These are phyloP conservation scores for Russula sp. DNA, from an alignment of 768 basidiomycete species.

Conservation along the genomic window DNA sequence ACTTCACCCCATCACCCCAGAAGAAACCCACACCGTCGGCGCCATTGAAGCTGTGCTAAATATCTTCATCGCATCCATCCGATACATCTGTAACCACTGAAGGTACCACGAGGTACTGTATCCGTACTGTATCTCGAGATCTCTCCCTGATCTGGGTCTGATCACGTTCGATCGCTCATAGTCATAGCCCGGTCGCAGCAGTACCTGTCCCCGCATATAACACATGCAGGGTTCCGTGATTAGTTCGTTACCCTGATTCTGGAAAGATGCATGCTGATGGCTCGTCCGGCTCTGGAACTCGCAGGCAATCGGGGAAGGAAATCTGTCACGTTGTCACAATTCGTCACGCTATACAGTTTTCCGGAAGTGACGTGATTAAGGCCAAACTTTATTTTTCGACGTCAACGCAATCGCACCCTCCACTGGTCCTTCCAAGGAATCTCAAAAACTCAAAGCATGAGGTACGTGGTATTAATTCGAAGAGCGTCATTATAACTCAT, in stretches of 20 bases:
- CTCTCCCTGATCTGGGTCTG: background rate
- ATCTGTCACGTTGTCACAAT: conserved; percentile 27
- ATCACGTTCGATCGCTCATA: background rate
- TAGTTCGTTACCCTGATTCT: no score
- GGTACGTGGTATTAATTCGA: conserved; percentile 7
- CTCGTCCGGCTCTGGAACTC: no score
- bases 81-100: background rate
- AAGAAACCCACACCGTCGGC: background rate
- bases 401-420: background rate
- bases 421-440: conserved; percentile 1
- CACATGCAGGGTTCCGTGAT: no score
- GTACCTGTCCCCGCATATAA: no score
- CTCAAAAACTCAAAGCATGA: conserved; percentile 22
- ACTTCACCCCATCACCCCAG: background rate
- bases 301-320: no score
- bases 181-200: no score
- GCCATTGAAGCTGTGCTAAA: background rate
- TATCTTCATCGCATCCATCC: background rate
- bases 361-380: background rate
- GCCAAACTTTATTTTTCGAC: conserved; percentile 18
- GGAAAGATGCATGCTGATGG: no score
- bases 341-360: conserved; percentile 23
- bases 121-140: background rate
- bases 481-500: background rate
- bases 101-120: background rate